Conservation (phyloP, 2,329 filamentous ascomycete species). For the Aspergillus awamori region DNA sequence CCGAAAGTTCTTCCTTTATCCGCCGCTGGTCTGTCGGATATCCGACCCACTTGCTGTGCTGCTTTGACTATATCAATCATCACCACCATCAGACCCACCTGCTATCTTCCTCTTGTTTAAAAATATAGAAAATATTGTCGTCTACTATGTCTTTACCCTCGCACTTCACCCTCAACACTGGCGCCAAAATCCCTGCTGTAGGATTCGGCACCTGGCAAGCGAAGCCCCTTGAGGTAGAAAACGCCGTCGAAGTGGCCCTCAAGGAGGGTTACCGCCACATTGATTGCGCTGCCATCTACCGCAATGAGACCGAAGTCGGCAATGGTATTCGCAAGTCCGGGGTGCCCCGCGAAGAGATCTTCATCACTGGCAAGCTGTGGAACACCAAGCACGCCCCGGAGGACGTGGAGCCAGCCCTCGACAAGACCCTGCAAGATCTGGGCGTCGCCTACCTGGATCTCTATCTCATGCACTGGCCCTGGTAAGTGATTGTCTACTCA, state of each 20-base stretch:
- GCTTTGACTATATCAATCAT: not conserved
- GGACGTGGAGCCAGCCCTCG: slow-evolving; percentile 64
- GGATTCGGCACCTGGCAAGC: slow-evolving; percentile 3
- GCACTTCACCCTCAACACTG: slow-evolving; percentile 29
- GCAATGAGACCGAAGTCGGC: slow-evolving; percentile 73
- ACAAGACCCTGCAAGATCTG: slow-evolving; percentile 62
- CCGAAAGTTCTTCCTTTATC: not conserved
- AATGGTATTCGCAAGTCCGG: slow-evolving; percentile 65
- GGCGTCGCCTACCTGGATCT: slow-evolving; percentile 27
- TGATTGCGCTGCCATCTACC: slow-evolving; percentile 65
- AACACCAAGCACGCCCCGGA: slow-evolving; percentile 71
- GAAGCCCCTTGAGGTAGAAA: not conserved
- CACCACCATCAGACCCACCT: not conserved
- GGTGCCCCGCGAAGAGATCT: slow-evolving; percentile 67
- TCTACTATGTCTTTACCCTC: slow-evolving; percentile 20
- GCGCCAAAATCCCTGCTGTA: not conserved
- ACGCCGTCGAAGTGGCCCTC: not conserved
- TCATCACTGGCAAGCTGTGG: slow-evolving; percentile 79
- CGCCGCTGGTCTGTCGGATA: not conserved
- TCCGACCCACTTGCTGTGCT: not conserved
- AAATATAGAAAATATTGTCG: not conserved
- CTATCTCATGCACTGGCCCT: slow-evolving; percentile 23
- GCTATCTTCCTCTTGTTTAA: too few relatives aligned
- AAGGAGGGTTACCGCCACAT: slow-evolving; percentile 59
- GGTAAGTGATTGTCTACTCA: slow-evolving; percentile 11